phyloP scores from a whole-genome alignment of 1,284 basidiomycete species.

The Golubevia sp. region DNA sequence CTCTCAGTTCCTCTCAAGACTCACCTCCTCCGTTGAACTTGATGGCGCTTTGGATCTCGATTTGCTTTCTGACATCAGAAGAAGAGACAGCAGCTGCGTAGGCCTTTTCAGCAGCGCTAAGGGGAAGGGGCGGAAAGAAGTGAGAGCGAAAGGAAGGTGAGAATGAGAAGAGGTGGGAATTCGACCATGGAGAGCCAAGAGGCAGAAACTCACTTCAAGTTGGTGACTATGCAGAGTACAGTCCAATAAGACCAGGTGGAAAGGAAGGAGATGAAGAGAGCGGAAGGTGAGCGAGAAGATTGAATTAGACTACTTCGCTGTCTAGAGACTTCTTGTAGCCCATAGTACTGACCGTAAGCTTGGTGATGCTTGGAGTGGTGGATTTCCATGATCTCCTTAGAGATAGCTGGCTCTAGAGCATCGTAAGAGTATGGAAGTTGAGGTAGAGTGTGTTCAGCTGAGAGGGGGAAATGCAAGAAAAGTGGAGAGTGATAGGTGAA shows the following conservation, averaged over 20 bases:
- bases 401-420: conserved; percentile 84
- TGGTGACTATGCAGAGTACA: too few relatives aligned
- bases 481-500: too few relatives aligned
- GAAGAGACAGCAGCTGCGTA: conserved; percentile 70
- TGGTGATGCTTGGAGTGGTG: conserved; percentile 96
- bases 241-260: too few relatives aligned
- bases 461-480: conserved; percentile 21
- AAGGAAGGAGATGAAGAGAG: not conserved
- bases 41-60: conserved; percentile 81
- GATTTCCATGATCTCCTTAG: conserved; percentile 77
- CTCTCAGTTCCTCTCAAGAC: conserved; percentile 47
- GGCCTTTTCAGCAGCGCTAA: conserved; percentile 77
- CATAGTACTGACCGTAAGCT: conserved; percentile 49
- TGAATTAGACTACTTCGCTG: not conserved
- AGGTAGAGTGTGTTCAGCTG: conserved; percentile 73
- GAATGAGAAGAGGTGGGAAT: not conserved
- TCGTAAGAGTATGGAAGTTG: conserved; percentile 88
- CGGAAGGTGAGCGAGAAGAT: not conserved
- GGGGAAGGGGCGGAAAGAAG: not conserved
- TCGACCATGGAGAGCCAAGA: not conserved
- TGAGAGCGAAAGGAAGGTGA: not conserved
- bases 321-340: conserved; percentile 1
- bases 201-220: too few relatives aligned
- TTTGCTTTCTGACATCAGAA: conserved; percentile 76
- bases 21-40: conserved; percentile 89